Conservation (phyloP, 495 filamentous ascomycete species). For the Aspergillus taichungensis region DNA sequence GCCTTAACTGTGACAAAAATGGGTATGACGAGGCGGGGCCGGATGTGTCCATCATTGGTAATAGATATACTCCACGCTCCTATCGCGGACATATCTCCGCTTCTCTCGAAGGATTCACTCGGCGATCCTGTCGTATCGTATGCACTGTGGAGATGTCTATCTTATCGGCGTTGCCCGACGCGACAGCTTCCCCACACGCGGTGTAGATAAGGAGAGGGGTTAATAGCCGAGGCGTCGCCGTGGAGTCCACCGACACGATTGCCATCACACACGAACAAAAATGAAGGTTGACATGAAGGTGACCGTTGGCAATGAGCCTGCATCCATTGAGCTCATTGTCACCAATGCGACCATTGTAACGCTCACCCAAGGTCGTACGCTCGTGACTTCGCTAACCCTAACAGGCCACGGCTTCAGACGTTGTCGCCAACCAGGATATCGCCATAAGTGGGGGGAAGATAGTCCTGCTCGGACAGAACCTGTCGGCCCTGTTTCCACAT, state of each 20-base stretch:
- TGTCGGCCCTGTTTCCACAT: conserved; percentile 23
- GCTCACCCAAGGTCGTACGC: background rate
- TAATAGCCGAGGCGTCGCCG: too few species aligned
- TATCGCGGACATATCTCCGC: conserved; percentile 1
- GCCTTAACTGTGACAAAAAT: too few species aligned
- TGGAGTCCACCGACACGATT: too few species aligned
- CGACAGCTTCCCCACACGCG: background rate
- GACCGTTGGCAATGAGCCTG: background rate
- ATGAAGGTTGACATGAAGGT: background rate
- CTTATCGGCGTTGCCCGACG: background rate
- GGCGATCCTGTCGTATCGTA: background rate
- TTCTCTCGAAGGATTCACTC: background rate
- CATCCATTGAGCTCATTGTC: conserved; percentile 8
- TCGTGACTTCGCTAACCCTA: background rate
- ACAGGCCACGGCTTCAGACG: conserved; percentile 32
- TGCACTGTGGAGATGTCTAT: background rate
- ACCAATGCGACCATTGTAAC: conserved; percentile 14
- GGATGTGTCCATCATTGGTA: background rate
- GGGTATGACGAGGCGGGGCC: background rate
- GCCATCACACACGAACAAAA: too few species aligned
- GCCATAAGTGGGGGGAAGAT: conserved; percentile 46
- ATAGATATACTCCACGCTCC: background rate
- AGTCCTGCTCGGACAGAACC: conserved; percentile 26
- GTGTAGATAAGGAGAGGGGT: background rate
- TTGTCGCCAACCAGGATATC: conserved; percentile 37